Conservation (phyloP, 441 rosid species). For the Aquilaria agallochum region DNA sequence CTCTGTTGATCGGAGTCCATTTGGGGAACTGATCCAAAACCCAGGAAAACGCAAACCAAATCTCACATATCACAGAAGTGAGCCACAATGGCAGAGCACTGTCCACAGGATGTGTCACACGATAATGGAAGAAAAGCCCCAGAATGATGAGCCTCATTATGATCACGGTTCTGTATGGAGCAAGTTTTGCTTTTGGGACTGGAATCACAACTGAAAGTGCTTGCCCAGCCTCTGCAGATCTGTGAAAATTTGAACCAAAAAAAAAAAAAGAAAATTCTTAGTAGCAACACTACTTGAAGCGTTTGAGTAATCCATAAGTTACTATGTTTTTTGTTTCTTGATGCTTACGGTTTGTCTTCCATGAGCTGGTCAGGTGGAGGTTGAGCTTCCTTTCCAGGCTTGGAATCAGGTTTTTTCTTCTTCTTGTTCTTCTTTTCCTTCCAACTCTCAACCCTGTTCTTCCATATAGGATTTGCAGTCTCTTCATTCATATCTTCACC, state of each 20-base stretch:
- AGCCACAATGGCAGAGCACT: constrained; percentile 84
- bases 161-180: constrained; percentile 76
- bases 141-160: constrained; percentile 73
- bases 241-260: constrained; percentile 19
- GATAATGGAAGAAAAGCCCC: constrained; percentile 88
- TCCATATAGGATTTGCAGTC: constrained; percentile 92
- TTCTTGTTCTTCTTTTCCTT: constrained; percentile 92
- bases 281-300: neutral
- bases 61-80: constrained; percentile 95
- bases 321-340: neutral
- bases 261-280: neutral
- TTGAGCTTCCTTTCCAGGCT: constrained; percentile 55
- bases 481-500: constrained; percentile 76
- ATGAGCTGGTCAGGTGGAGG: constrained; percentile 82
- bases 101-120: constrained; percentile 85
- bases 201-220: constrained; percentile 73
- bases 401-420: constrained; percentile 62
- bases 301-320: neutral
- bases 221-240: constrained; percentile 59
- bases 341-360: constrained; percentile 72
- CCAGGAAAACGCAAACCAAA: constrained; percentile 98
- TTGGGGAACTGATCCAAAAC: constrained; percentile 99
- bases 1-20: constrained; percentile 80
- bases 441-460: constrained; percentile 97
- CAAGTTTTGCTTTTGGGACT: constrained; percentile 53